phyloP scores from a whole-genome alignment of 768 basidiomycete species.

The Leucosporidium yakuticum region DNA sequence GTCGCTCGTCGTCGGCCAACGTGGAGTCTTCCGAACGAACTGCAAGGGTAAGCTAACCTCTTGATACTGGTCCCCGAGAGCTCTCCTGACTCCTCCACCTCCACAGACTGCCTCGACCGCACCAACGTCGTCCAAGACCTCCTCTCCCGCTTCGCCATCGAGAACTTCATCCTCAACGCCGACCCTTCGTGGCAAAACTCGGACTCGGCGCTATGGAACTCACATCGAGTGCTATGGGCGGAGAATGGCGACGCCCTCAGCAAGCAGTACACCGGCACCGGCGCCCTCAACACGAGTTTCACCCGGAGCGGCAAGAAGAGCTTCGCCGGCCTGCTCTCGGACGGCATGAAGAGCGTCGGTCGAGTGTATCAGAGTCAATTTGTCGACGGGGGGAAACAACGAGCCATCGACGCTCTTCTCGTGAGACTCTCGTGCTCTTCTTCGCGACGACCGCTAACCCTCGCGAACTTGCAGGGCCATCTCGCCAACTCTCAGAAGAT shows the following conservation, averaged over 20 bases:
- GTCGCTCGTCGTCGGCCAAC: constrained; percentile 70
- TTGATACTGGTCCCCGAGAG: background rate
- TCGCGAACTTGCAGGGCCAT: constrained; percentile 64
- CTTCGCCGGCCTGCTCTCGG: constrained; percentile 70
- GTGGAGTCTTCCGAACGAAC: constrained; percentile 87
- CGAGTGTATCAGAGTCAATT: constrained; percentile 98
- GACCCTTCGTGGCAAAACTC: constrained; percentile 65
- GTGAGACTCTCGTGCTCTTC: constrained; percentile 50
- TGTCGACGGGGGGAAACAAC: constrained; percentile 88
- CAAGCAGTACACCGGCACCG: constrained; percentile 78
- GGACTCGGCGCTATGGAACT: constrained; percentile 60
- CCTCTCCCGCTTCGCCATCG: constrained; percentile 70
- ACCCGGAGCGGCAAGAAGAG: constrained; percentile 88
- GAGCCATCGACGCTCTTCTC: constrained; percentile 90
- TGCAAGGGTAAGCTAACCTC: constrained; percentile 77
- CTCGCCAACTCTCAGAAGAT: constrained; percentile 80
- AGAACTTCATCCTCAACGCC: constrained; percentile 73
- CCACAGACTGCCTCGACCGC: constrained; percentile 69
- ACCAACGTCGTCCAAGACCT: constrained; percentile 98
- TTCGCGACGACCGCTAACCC: background rate
- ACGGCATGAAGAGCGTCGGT: constrained; percentile 76
- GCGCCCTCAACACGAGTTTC: constrained; percentile 86
- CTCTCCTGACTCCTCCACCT: constrained; percentile 7
- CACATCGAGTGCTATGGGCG: constrained; percentile 93
- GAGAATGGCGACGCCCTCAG: constrained; percentile 87